Evolutionary conservation across 106 monocot species (phyloP).

Genomic region (Narthecium ossifragum): DNA sequence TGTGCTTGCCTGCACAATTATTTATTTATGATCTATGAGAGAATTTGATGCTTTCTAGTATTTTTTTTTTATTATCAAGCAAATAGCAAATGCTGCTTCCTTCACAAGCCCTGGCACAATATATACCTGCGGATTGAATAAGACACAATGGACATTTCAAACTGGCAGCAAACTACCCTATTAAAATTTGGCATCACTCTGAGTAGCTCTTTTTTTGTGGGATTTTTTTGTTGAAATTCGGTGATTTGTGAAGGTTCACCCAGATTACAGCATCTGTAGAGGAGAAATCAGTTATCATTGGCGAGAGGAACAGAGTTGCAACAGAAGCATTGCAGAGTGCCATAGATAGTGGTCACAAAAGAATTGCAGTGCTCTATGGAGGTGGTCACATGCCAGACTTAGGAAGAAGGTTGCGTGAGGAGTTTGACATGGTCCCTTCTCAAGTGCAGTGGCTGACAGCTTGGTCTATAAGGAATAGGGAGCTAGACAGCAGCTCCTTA

Average conservation of each 20-base stretch:
- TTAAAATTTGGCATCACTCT: too few species aligned
- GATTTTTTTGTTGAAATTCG: background rate
- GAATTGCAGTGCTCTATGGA: conserved; percentile 76
- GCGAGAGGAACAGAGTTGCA: conserved; percentile 79
- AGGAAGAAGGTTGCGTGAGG: conserved; percentile 51
- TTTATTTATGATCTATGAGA: too few species aligned
- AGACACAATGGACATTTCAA: too few species aligned
- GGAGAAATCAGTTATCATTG: conserved; percentile 80
- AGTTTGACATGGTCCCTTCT: conserved; percentile 76
- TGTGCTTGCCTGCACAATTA: too few species aligned
- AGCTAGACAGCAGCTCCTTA: conserved; percentile 35
- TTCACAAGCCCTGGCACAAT: too few species aligned
- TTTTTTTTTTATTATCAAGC: too few species aligned
- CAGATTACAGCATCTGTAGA: conserved; percentile 45
- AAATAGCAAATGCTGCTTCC: too few species aligned
- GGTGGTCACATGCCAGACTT: conserved; percentile 96
- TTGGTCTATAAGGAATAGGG: conserved; percentile 61
- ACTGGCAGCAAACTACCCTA: too few species aligned
- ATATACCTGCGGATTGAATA: too few species aligned
- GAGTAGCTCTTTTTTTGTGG: too few species aligned
- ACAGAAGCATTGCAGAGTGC: conserved; percentile 51
- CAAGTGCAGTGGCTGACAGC: conserved; percentile 74
- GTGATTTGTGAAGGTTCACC: conserved; percentile 55
- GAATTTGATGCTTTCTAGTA: too few species aligned
- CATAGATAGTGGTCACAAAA: conserved; percentile 50